Evolutionary conservation across 1,139 yeast species (phyloP).

Genomic region (Diutina neorugosa): DNA sequence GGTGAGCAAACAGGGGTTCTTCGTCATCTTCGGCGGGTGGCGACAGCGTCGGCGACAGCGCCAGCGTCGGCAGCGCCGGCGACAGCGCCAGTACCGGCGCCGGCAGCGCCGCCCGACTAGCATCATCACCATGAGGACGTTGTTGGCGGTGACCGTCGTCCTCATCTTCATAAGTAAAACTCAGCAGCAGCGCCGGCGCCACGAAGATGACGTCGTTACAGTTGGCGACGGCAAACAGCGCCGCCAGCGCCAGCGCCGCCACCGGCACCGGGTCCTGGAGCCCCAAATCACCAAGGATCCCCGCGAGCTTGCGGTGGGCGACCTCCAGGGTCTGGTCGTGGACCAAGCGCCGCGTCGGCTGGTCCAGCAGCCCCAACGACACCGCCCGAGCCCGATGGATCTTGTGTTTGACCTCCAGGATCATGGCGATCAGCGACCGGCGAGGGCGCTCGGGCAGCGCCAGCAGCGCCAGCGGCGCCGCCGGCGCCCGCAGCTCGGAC

Average conservation of each 20-base stretch:
- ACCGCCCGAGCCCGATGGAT: constrained; percentile 9
- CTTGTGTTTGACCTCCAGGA: constrained; percentile 12
- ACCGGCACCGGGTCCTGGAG: constrained; percentile 13
- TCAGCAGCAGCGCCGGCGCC: constrained; percentile 30
- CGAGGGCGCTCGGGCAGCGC: not conserved
- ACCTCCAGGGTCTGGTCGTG: constrained; percentile 28
- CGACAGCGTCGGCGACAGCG: not conserved
- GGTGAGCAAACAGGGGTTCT: constrained; percentile 2
- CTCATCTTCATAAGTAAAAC: constrained; percentile 34
- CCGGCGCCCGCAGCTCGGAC: not conserved
- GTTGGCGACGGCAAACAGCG: constrained; percentile 26
- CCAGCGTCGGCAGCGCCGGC: not conserved
- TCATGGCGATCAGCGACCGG: constrained; percentile 7
- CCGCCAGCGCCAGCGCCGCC: not conserved
- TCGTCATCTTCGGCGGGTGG: not conserved
- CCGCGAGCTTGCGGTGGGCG: constrained; percentile 23
- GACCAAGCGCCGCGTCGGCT: constrained; percentile 24
- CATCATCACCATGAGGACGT: constrained; percentile 7
- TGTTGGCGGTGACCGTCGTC: constrained; percentile 24
- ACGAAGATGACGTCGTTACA: constrained; percentile 30
- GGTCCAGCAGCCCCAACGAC: constrained; percentile 2
- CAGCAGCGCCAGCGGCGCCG: constrained; percentile 1
- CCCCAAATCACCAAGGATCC: constrained; percentile 26
- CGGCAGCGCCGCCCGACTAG: not conserved
- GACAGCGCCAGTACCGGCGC: not conserved